Evolutionary conservation across 2,329 filamentous ascomycete genomes (phyloP).

Genomic region (Torrubiellomyces zombiae): DNA sequence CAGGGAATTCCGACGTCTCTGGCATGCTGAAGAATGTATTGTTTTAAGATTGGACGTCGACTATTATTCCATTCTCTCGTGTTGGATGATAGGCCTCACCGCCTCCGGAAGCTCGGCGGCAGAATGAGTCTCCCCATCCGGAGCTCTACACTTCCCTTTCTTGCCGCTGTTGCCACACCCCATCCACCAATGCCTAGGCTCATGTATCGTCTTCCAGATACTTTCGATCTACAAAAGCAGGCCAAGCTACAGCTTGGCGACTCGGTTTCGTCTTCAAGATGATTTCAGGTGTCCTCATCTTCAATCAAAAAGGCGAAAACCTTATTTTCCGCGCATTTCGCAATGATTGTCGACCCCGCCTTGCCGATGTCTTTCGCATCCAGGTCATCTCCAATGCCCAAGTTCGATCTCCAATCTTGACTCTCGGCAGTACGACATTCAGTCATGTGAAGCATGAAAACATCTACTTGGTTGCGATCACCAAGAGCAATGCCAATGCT

Average conservation of each 20-base stretch:
- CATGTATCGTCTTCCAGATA: too few relatives aligned
- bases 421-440: constrained; percentile 93
- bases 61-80: too few relatives aligned
- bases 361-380: constrained; percentile 98
- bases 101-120: constrained; percentile 3
- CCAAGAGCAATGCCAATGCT: constrained; percentile 97
- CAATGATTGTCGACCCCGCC: constrained; percentile 91
- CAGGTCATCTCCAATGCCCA: constrained; percentile 98
- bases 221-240: too few relatives aligned
- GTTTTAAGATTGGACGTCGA: too few relatives aligned
- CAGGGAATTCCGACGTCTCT: constrained; percentile 13
- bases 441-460: constrained; percentile 99
- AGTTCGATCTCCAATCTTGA: constrained; percentile 93
- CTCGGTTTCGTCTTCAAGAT: constrained; percentile 34
- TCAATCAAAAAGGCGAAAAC: constrained; percentile 99
- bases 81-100: too few relatives aligned
- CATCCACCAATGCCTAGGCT: too few relatives aligned
- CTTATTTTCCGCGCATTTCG: constrained; percentile 98
- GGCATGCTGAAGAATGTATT: too few relatives aligned
- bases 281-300: constrained; percentile 93
- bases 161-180: too few relatives aligned
- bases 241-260: too few relatives aligned
- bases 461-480: constrained; percentile 93
- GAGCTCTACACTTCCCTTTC: too few relatives aligned
- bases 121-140: constrained; percentile 3